Evolutionary conservation across 2,329 filamentous ascomycete species (phyloP).

Genomic region (Sporothrix curviconia): DNA sequence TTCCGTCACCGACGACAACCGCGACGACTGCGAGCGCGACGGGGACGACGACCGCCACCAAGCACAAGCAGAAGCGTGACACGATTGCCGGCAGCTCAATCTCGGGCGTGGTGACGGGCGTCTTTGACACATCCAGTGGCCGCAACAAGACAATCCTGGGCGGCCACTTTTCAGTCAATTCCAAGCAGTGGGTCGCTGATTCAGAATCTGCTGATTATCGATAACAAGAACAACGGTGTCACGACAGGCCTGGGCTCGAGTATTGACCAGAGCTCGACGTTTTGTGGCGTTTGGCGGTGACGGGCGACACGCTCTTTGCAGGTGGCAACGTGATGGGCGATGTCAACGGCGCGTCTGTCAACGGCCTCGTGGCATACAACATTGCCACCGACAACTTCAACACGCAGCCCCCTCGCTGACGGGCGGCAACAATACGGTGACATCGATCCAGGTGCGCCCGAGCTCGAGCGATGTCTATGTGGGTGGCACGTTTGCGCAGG

Average conservation of each 20-base stretch:
- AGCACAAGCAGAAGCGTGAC: slow-evolving; percentile 48
- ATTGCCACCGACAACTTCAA: slow-evolving; percentile 57
- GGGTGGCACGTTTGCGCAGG: slow-evolving; percentile 75
- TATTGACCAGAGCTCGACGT: slow-evolving; percentile 65
- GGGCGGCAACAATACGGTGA: slow-evolving; percentile 65
- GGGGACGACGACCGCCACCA: slow-evolving; percentile 29
- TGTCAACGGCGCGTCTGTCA: slow-evolving; percentile 55
- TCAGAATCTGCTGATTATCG: slow-evolving; percentile 75
- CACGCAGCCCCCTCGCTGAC: slow-evolving; percentile 69
- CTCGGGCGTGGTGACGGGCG: slow-evolving; percentile 67
- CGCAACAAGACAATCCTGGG: slow-evolving; percentile 82
- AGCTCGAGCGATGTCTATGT: slow-evolving; percentile 72
- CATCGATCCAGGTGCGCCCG: slow-evolving; percentile 67
- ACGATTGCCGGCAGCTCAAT: slow-evolving; percentile 34
- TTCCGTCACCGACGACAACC: slow-evolving; percentile 27
- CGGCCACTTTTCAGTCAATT: slow-evolving; percentile 72
- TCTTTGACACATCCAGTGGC: slow-evolving; percentile 60
- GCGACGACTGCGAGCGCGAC: slow-evolving; percentile 30
- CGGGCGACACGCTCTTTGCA: slow-evolving; percentile 65
- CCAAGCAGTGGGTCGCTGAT: slow-evolving; percentile 63
- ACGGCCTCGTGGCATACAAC: slow-evolving; percentile 75
- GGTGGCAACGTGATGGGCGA: slow-evolving; percentile 74
- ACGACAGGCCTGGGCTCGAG: slow-evolving; percentile 64
- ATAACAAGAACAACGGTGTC: slow-evolving; percentile 60
- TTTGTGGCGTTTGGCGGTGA: slow-evolving; percentile 64